Conservation (phyloP, 2,329 filamentous ascomycete genomes). For the Coniochaeta sp. region DNA sequence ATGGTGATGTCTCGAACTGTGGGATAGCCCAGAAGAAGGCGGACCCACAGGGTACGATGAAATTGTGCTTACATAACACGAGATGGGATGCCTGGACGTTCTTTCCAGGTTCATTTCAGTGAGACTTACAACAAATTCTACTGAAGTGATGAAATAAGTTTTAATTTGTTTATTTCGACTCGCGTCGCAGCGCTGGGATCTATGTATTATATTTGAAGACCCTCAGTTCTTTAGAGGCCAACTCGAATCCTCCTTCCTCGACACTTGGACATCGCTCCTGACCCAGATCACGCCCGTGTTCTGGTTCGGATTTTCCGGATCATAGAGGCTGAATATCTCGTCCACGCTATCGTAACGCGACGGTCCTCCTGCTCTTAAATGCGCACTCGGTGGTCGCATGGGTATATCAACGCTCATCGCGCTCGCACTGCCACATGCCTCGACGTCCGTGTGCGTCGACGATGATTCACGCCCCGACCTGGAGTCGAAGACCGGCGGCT, state of each 20-base stretch:
- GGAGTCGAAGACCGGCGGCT: constrained; percentile 9
- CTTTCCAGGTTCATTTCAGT: too few relatives aligned
- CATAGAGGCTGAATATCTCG: constrained; percentile 21
- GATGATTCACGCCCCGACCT: constrained; percentile 13
- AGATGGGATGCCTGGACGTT: too few relatives aligned
- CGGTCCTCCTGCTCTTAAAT: constrained; percentile 9
- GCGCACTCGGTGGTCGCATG: constrained; percentile 14
- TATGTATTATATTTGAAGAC: not conserved
- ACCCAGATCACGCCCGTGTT: constrained; percentile 20
- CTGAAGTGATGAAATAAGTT: too few relatives aligned
- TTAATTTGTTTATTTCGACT: constrained; percentile 1
- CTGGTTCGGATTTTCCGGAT: constrained; percentile 10
- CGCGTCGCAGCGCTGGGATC: not conserved
- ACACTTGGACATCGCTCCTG: constrained; percentile 19
- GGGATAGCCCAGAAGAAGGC: too few relatives aligned
- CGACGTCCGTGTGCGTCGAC: constrained; percentile 16
- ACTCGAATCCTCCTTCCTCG: constrained; percentile 11
- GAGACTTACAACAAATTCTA: too few relatives aligned
- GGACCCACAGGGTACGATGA: too few relatives aligned
- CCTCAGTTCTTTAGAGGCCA: constrained; percentile 18
- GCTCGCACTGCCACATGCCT: constrained; percentile 3
- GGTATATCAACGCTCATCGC: constrained; percentile 1
- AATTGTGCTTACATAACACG: too few relatives aligned
- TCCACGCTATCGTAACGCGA: constrained; percentile 22
- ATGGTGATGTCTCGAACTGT: too few relatives aligned